Conservation (phyloP, 805 yeast genomes). For the Kodamaea kaohsiungensis region DNA sequence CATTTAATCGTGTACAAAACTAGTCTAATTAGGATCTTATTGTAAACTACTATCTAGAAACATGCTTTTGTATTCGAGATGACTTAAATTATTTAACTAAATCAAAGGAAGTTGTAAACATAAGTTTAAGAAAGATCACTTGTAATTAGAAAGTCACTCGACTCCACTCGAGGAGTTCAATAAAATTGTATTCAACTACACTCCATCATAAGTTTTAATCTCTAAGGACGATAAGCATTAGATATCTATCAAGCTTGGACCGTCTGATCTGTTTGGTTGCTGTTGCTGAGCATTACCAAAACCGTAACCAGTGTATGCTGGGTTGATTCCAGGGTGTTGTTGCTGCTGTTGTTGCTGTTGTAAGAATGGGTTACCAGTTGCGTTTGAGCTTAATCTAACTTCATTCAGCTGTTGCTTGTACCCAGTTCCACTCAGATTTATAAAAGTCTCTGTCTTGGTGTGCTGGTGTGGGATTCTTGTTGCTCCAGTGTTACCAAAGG, state of each 20-base stretch:
- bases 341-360: slow-evolving; percentile 18
- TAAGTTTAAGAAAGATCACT: background rate
- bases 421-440: slow-evolving; percentile 90
- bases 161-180: background rate
- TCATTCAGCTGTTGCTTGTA: slow-evolving; percentile 49
- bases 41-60: background rate
- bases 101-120: background rate
- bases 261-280: slow-evolving; percentile 34
- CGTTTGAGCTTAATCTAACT: slow-evolving; percentile 34
- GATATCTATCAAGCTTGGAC: slow-evolving; percentile 50
- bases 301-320: slow-evolving; percentile 91
- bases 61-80: background rate
- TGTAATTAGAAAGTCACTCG: background rate
- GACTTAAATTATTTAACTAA: background rate
- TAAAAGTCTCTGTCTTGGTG: slow-evolving; percentile 75
- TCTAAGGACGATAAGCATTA: slow-evolving; percentile 13
- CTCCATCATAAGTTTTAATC: background rate
- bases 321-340: slow-evolving; percentile 49
- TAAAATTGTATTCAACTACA: too few relatives aligned
- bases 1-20: background rate
- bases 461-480: slow-evolving; percentile 90
- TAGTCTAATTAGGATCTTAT: too few relatives aligned
- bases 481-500: slow-evolving; percentile 87
- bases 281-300: slow-evolving; percentile 73
- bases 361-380: slow-evolving; percentile 60